Base-by-base conservation (phyloP, 2,329 filamentous ascomycete genomes). In the Xylaria sp. region DNA sequence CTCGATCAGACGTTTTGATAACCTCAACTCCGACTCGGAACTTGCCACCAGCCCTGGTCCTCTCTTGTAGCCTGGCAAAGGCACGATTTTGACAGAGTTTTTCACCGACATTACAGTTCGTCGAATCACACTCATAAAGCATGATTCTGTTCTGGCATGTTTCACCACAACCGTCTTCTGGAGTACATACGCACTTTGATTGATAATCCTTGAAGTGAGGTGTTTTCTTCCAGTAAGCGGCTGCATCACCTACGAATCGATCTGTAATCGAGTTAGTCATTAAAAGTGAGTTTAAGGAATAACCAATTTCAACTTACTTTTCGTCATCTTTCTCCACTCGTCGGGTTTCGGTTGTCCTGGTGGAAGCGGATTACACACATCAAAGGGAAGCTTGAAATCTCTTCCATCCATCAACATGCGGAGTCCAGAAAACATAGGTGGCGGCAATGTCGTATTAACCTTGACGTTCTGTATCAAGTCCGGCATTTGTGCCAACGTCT, bases 1-100 rank as follows among this genome's bases (percentile, higher is more conserved):
- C 96, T 66, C 94, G 90, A 80, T 97, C 92, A 23, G 84, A 81
- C 0, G 96, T 98, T 82, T 97, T 94, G 80, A 97, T 89, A 46
- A 98, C 94, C 79, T 99, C 96, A 9, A 99, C 94, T 55, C 96
- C 96, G 67, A 97, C 90, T 73, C 96, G 91, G 77, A 93, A 99
- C 73, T 93, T 93, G 71, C 93, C 93, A 34, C 93, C 93, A 67
- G 85, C 88, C 76, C 92, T 92, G 52, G 88, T 89, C 60, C 96
- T 90, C 68, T 89, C 87, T 41, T 89, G 89, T 46, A 99, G 85
- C 69, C 91, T 89, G 34, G 93, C 90, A 80, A 99, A 99, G 25
- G 92, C 91, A 32, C 96, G 92, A 78, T 99, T 99, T 30, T 88
- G 89, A 80, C 96, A 99, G 57, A 84, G 77, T 23, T 89, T 86